phyloP scores from a whole-genome alignment of 768 basidiomycete genomes.

The Dentipellis sp. region DNA sequence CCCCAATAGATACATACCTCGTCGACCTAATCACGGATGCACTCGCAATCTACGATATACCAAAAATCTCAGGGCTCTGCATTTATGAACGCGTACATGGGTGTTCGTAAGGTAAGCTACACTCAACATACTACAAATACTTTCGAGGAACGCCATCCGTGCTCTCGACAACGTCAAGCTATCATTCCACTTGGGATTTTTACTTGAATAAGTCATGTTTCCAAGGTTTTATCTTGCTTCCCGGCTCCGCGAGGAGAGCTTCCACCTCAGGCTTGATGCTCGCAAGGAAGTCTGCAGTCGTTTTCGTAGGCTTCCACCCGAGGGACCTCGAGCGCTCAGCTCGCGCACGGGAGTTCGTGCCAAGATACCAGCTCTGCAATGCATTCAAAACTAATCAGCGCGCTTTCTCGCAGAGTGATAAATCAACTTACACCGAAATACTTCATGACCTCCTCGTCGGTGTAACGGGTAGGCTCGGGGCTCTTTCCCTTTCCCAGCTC shows the following conservation, averaged over 20 bases:
- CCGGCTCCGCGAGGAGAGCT: constrained; percentile 5
- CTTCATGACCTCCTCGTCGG: constrained; percentile 32
- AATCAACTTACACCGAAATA: constrained; percentile 17
- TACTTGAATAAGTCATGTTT: too few relatives aligned
- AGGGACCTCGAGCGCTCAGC: constrained; percentile 32
- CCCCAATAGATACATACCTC: too few relatives aligned
- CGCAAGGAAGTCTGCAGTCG: constrained; percentile 38
- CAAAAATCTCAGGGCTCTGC: too few relatives aligned
- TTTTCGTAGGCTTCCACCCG: constrained; percentile 45
- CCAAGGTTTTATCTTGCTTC: too few relatives aligned
- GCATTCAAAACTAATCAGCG: not conserved
- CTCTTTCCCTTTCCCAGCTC: constrained; percentile 22
- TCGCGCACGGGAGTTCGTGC: constrained; percentile 32
- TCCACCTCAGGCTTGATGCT: constrained; percentile 40
- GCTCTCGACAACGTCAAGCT: too few relatives aligned
- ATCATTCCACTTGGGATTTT: too few relatives aligned
- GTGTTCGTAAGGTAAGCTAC: too few relatives aligned
- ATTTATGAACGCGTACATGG: too few relatives aligned
- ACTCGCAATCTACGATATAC: too few relatives aligned
- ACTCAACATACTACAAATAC: too few relatives aligned
- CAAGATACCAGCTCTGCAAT: constrained; percentile 12
- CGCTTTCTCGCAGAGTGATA: not conserved
- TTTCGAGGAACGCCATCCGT: too few relatives aligned
- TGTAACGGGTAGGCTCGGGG: constrained; percentile 34
- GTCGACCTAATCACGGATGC: too few relatives aligned